phyloP scores from a whole-genome alignment of 495 filamentous ascomycete species.

The Extremus antarcticus region DNA sequence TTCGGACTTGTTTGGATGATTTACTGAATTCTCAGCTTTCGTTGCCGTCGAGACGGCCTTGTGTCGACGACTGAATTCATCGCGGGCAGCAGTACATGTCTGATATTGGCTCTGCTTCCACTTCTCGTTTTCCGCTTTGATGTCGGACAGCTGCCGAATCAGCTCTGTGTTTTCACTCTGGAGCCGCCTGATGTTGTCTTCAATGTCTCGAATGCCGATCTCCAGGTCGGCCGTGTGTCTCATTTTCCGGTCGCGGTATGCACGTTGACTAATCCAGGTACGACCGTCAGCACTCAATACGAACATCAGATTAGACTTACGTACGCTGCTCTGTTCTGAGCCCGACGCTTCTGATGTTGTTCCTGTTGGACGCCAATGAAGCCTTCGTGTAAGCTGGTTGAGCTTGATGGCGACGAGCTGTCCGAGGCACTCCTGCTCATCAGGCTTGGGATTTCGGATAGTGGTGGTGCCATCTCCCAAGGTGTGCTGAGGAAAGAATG shows the following conservation, averaged over 20 bases:
- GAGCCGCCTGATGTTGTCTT: background rate
- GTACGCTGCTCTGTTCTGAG: background rate
- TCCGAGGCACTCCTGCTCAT: background rate
- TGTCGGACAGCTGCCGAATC: background rate
- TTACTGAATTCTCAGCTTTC: background rate
- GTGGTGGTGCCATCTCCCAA: background rate
- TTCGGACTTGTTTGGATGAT: too few relatives aligned
- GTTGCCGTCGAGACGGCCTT: background rate
- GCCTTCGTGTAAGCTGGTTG: background rate
- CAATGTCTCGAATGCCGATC: background rate
- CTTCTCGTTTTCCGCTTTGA: background rate
- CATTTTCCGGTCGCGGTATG: background rate
- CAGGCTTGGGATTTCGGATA: background rate
- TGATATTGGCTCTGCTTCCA: background rate
- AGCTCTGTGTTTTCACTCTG: conserved; percentile 1
- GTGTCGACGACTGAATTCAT: background rate
- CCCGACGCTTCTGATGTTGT: background rate
- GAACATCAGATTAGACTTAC: background rate
- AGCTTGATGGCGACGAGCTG: background rate
- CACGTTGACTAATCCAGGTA: background rate
- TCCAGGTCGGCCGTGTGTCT: background rate
- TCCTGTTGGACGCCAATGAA: background rate
- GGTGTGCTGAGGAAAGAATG: background rate
- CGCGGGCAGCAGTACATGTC: background rate
- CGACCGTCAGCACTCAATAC: background rate